Conservation (phyloP, 116 monocot genomes). For the Trichopus zeylanicus region DNA sequence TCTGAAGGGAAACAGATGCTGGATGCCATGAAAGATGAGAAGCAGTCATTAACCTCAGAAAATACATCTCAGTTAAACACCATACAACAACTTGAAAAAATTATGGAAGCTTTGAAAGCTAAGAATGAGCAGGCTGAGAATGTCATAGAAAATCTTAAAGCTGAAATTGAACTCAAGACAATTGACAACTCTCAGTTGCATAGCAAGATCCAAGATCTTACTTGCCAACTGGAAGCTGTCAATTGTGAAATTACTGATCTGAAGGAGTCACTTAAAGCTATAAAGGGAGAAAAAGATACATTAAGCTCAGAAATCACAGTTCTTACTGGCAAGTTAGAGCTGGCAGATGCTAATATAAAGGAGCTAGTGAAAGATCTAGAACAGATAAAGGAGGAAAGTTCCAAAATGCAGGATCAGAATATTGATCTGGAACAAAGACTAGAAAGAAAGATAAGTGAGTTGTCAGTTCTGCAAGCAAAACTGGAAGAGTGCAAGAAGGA, state of each 20-base stretch:
- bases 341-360: constrained; percentile 10
- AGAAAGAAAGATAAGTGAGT: constrained; percentile 18
- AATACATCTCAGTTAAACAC: no score
- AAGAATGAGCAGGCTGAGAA: constrained; percentile 13
- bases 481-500: constrained; percentile 14
- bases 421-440: constrained; percentile 21
- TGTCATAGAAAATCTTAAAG: constrained; percentile 14
- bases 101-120: constrained; percentile 4
- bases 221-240: constrained; percentile 14
- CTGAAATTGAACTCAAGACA: constrained; percentile 12
- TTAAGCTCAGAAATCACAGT: constrained; percentile 19
- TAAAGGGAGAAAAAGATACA: constrained; percentile 22
- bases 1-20: constrained; percentile 14
- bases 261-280: constrained; percentile 5
- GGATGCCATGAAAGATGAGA: constrained; percentile 23
- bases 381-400: constrained; percentile 19
- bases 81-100: no score
- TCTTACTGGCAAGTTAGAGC: constrained; percentile 7
- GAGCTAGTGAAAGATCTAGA: constrained; percentile 17
- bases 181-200: constrained; percentile 13
- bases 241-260: constrained; percentile 8
- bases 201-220: constrained; percentile 5
- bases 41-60: constrained; percentile 19
- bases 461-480: constrained; percentile 8
- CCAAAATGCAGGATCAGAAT: constrained; percentile 16